Conservation (phyloP, 768 basidiomycete species). For the Leccinum sublutescens region DNA sequence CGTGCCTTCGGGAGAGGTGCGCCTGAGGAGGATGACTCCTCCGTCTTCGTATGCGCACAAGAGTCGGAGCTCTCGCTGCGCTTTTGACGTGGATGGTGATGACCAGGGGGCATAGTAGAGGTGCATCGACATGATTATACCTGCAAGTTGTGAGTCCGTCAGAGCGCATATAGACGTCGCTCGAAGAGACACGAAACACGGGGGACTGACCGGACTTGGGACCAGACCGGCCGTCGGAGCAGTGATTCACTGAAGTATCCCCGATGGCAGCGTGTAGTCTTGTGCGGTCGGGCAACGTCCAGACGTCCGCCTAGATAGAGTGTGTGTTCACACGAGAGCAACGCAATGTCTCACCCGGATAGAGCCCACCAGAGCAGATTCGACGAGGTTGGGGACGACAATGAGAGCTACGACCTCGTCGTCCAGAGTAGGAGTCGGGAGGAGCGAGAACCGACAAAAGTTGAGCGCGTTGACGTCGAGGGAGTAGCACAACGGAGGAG, state of each 20-base stretch:
- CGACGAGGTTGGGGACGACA: constrained; percentile 84
- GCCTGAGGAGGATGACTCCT: constrained; percentile 67
- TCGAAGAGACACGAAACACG: not conserved
- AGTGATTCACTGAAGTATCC: constrained; percentile 13
- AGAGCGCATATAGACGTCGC: constrained; percentile 53
- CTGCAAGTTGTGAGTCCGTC: constrained; percentile 56
- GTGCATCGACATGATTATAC: constrained; percentile 88
- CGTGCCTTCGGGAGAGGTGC: constrained; percentile 36
- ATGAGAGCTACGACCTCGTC: constrained; percentile 47
- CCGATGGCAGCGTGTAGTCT: constrained; percentile 88
- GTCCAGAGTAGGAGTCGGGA: constrained; percentile 28
- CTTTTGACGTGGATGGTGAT: constrained; percentile 33
- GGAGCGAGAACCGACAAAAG: constrained; percentile 85
- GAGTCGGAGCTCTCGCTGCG: constrained; percentile 49
- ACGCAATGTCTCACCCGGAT: not conserved
- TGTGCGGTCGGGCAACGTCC: constrained; percentile 65
- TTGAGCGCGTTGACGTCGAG: constrained; percentile 93
- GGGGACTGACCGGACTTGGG: constrained; percentile 51
- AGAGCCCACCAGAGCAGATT: constrained; percentile 71
- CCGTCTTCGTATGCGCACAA: constrained; percentile 86
- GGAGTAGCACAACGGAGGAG: constrained; percentile 57
- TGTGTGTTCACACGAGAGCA: not conserved
- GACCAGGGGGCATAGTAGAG: constrained; percentile 43
- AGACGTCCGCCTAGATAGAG: constrained; percentile 74
- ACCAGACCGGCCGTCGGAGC: constrained; percentile 47